Evolutionary conservation across 306 rosid genomes (phyloP).

Genomic region (Acmispon strigosus): DNA sequence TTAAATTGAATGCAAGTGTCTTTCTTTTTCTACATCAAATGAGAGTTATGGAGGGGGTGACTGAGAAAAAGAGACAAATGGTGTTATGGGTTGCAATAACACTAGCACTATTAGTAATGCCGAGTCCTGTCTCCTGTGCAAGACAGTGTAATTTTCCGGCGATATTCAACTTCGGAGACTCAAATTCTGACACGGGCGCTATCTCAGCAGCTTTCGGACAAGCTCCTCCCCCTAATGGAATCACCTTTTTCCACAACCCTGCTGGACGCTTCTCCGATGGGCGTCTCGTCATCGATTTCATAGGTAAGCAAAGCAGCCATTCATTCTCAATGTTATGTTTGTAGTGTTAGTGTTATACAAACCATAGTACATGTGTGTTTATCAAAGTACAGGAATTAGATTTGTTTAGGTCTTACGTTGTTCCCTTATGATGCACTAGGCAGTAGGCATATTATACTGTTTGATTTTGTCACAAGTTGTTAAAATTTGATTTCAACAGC

Average conservation of each 20-base stretch:
- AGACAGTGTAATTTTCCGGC: slow-evolving; percentile 32
- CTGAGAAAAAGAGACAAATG: background rate
- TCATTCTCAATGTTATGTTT: background rate
- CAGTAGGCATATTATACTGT: too few species aligned
- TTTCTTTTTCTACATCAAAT: background rate
- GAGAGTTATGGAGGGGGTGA: background rate
- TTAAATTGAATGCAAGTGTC: background rate
- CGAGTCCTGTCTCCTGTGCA: background rate
- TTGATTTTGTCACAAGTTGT: too few species aligned
- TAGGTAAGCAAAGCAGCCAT: slow-evolving; percentile 23
- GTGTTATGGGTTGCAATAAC: background rate
- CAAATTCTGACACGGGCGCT: slow-evolving; percentile 60
- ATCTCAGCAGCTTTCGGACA: slow-evolving; percentile 50
- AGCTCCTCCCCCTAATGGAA: slow-evolving; percentile 58
- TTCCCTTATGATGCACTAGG: background rate
- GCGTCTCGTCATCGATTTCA: slow-evolving; percentile 50
- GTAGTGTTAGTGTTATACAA: too few species aligned
- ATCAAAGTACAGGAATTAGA: too few species aligned
- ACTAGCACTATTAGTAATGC: background rate
- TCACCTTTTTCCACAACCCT: slow-evolving; percentile 41
- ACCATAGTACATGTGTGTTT: too few species aligned
- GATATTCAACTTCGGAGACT: slow-evolving; percentile 58
- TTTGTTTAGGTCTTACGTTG: too few species aligned
- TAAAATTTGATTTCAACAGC: slow-evolving; percentile 30
- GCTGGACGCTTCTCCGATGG: slow-evolving; percentile 54